These are phyloP conservation scores for Whalleya microplaca DNA, from an alignment of 2,329 filamentous ascomycete genomes.

Conservation along the genomic window DNA sequence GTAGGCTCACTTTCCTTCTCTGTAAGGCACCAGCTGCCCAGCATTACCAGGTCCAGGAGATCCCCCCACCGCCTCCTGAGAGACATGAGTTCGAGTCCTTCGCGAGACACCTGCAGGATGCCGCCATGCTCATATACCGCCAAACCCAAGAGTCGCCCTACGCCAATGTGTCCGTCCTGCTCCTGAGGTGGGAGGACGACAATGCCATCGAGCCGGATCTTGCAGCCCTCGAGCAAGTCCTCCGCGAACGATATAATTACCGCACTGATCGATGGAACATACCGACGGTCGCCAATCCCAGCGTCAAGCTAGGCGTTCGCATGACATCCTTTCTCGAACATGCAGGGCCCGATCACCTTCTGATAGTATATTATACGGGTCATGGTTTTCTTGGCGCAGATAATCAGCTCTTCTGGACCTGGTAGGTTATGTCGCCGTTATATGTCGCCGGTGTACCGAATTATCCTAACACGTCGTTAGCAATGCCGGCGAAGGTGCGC, in stretches of 20 bases:
- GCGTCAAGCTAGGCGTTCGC: conserved; percentile 63
- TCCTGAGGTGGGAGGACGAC: conserved; percentile 67
- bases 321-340: conserved; percentile 64
- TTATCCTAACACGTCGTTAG: conserved; percentile 50
- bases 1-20: conserved; percentile 16
- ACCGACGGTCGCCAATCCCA: conserved; percentile 61
- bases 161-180: conserved; percentile 60
- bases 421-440: conserved; percentile 58
- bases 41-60: conserved; percentile 35
- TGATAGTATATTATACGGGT: conserved; percentile 68
- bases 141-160: conserved; percentile 64
- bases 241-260: conserved; percentile 64
- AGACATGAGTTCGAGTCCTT: conserved; percentile 69
- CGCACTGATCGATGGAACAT: conserved; percentile 64
- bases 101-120: conserved; percentile 69
- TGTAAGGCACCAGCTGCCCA: conserved; percentile 29
- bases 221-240: conserved; percentile 57
- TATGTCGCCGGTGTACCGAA: conserved; percentile 16
- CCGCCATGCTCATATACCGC: conserved; percentile 67
- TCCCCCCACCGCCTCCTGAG: conserved; percentile 42
- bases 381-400: conserved; percentile 62
- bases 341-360: conserved; percentile 59
- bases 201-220: conserved; percentile 57
- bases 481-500: conserved; percentile 60
- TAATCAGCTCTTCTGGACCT: conserved; percentile 68